These are phyloP conservation scores for Yamadazyma kanchanaburiensis DNA, from an alignment of 1,139 yeast genomes.

Conservation along the genomic window DNA sequence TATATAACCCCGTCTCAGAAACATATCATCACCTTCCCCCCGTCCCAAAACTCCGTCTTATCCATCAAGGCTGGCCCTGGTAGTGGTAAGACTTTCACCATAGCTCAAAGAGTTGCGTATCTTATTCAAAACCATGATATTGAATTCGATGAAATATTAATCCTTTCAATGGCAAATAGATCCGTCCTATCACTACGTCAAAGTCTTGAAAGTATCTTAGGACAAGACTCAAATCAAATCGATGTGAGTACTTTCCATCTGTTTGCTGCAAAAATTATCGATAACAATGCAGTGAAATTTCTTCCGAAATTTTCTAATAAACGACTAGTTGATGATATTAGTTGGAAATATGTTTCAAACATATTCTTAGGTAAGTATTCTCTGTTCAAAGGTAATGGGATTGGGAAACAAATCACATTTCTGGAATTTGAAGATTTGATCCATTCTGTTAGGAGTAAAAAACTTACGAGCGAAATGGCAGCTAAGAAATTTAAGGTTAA, in stretches of 20 bases:
- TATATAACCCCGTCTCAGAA: constrained; percentile 41
- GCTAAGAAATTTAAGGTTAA: constrained; percentile 21
- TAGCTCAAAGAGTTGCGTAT: constrained; percentile 52
- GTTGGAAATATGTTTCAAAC: constrained; percentile 44
- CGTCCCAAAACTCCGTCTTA: constrained; percentile 35
- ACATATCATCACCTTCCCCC: constrained; percentile 32
- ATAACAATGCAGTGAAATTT: constrained; percentile 28
- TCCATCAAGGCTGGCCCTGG: constrained; percentile 71
- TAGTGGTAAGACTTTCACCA: constrained; percentile 68
- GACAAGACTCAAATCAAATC: constrained; percentile 29
- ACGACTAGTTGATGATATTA: constrained; percentile 47
- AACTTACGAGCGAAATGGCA: constrained; percentile 21
- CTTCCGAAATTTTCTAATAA: constrained; percentile 22
- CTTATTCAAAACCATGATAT: constrained; percentile 36
- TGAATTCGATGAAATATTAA: constrained; percentile 53
- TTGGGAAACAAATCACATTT: constrained; percentile 25
- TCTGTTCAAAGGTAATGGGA: constrained; percentile 18
- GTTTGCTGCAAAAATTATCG: constrained; percentile 49
- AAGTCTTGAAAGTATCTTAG: constrained; percentile 33
- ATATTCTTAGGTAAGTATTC: constrained; percentile 28
- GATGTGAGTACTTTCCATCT: constrained; percentile 63
- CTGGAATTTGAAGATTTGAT: constrained; percentile 30
- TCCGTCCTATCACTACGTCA: constrained; percentile 54
- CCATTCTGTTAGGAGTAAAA: constrained; percentile 28
- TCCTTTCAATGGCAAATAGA: constrained; percentile 68